phyloP scores from a whole-genome alignment of 2,329 filamentous ascomycete genomes.

The Pseudogymnoascus sp. region DNA sequence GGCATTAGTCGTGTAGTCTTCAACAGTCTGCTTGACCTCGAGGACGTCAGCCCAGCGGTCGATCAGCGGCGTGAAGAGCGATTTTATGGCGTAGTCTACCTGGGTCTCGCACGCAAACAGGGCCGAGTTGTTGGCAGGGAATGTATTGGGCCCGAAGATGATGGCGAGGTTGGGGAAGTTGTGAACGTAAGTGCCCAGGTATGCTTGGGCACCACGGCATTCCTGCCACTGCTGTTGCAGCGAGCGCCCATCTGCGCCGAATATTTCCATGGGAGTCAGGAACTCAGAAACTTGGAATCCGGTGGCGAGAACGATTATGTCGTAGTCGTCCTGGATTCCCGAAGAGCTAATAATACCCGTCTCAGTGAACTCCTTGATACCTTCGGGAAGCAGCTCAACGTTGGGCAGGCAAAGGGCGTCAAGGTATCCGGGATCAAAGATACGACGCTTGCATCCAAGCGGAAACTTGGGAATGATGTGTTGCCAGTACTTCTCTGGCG shows the following conservation, averaged over 20 bases:
- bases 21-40: conserved; percentile 29
- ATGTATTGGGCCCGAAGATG: conserved; percentile 23
- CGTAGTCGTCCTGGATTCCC: conserved; percentile 10
- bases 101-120: conserved; percentile 27
- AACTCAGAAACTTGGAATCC: conserved; percentile 29
- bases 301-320: conserved; percentile 13
- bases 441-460: conserved; percentile 26
- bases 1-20: conserved; percentile 25
- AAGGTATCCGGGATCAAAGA: conserved; percentile 26
- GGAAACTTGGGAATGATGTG: conserved; percentile 42
- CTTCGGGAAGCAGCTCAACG: conserved; percentile 8
- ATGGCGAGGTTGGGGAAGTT: conserved; percentile 25
- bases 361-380: conserved; percentile 11
- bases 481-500: conserved; percentile 47
- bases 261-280: conserved; percentile 27
- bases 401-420: conserved; percentile 41
- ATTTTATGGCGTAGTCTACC: conserved; percentile 24
- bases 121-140: conserved; percentile 27
- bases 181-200: conserved; percentile 22
- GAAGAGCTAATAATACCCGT: conserved; percentile 10
- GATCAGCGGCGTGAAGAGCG: conserved; percentile 27
- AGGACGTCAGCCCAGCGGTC: conserved; percentile 26
- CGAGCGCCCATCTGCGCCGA: conserved; percentile 20
- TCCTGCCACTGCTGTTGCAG: conserved; percentile 27
- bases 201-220: conserved; percentile 25